A percentile compares a stretch with the other conserved stretches of the same genome.
Evolutionary conservation across 1,284 basidiomycete genomes (phyloP).

Genomic region (Somion occarium): DNA sequence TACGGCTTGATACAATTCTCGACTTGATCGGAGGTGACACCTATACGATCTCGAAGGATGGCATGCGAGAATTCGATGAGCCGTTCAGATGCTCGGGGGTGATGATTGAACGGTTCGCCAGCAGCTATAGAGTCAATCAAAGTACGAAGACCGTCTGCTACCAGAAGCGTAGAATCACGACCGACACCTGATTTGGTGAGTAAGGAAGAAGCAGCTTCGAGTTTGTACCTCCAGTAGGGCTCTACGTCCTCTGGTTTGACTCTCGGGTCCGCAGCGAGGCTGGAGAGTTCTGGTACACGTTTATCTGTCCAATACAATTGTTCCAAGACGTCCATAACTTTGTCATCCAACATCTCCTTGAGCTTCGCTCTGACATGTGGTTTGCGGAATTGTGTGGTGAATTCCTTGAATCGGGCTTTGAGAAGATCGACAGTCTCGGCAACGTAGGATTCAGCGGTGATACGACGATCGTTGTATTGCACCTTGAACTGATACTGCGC

Average conservation of each 20-base stretch:
- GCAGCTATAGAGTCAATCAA: slow-evolving; percentile 86
- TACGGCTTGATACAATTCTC: slow-evolving; percentile 99
- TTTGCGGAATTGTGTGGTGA: slow-evolving; percentile 83
- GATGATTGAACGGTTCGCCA: slow-evolving; percentile 90
- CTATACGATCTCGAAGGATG: slow-evolving; percentile 89
- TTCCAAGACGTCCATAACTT: slow-evolving; percentile 95
- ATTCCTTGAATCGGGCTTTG: slow-evolving; percentile 89
- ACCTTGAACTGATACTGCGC: slow-evolving; percentile 99
- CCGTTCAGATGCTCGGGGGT: slow-evolving; percentile 83
- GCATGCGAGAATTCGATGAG: slow-evolving; percentile 89
- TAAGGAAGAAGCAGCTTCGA: slow-evolving; percentile 87
- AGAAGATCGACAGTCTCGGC: slow-evolving; percentile 94
- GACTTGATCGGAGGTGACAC: slow-evolving; percentile 94
- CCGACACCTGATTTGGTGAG: slow-evolving; percentile 98
- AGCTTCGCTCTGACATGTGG: slow-evolving; percentile 86
- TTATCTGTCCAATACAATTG: slow-evolving; percentile 97
- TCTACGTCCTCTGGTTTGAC: slow-evolving; percentile 79
- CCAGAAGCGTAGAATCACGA: slow-evolving; percentile 88
- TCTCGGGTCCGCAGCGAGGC: slow-evolving; percentile 68
- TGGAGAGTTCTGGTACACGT: slow-evolving; percentile 71
- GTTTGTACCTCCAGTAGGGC: slow-evolving; percentile 92
- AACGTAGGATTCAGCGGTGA: slow-evolving; percentile 95
- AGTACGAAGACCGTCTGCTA: slow-evolving; percentile 88
- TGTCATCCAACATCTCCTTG: slow-evolving; percentile 91
- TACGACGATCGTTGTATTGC: slow-evolving; percentile 95